Percentiles rank a stretch among this genome's conserved stretches.
These are phyloP conservation scores for Phoma herbarum DNA, from an alignment of 2,329 filamentous ascomycete species.

Conservation along the genomic window DNA sequence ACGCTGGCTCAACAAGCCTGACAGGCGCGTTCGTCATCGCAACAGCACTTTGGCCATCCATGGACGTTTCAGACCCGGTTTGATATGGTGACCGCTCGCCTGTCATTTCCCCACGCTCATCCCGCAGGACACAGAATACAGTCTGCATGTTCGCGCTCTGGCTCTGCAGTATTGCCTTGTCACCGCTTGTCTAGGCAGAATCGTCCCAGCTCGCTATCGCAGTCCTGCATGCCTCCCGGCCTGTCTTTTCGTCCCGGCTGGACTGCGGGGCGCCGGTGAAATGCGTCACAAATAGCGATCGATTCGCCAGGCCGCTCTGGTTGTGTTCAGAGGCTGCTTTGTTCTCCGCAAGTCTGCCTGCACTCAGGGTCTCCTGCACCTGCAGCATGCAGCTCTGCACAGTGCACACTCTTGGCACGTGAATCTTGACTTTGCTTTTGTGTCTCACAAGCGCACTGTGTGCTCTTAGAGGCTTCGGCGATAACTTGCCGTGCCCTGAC, in stretches of 20 bases:
- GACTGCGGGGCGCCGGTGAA: slow-evolving; percentile 23
- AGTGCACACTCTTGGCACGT: slow-evolving; percentile 6
- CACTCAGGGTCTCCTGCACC: slow-evolving; percentile 5
- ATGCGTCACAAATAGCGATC: slow-evolving; percentile 19
- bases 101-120: slow-evolving; percentile 22
- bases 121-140: slow-evolving; percentile 9
- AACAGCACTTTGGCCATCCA: slow-evolving; percentile 5
- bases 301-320: slow-evolving; percentile 12
- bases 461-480: neutral
- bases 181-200: slow-evolving; percentile 16
- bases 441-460: neutral
- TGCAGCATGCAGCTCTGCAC: slow-evolving; percentile 11
- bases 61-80: slow-evolving; percentile 16
- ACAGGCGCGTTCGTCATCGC: slow-evolving; percentile 19
- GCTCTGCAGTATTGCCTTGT: neutral
- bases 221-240: neutral
- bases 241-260: slow-evolving; percentile 8
- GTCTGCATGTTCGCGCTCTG: neutral
- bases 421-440: slow-evolving; percentile 1
- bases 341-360: slow-evolving; percentile 9
- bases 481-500: neutral
- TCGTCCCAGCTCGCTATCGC: slow-evolving; percentile 3
- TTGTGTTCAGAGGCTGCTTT: slow-evolving; percentile 13
- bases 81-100: slow-evolving; percentile 12
- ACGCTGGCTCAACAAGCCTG: slow-evolving; percentile 10